phyloP scores from a whole-genome alignment of 164 flowering plant species.

The Houttuynia cordata region DNA sequence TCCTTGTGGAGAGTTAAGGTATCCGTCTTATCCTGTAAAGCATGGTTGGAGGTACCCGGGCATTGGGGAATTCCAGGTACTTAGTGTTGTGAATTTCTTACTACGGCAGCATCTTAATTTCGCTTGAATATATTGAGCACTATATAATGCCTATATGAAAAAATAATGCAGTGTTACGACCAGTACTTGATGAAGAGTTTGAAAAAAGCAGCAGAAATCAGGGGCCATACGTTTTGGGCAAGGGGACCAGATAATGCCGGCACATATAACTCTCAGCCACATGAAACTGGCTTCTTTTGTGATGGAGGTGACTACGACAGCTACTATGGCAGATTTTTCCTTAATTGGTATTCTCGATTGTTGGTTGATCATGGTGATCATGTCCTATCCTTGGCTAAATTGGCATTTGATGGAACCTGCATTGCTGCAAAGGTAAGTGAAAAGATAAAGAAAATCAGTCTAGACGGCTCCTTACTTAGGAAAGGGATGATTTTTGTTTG shows the following conservation, averaged over 20 bases:
- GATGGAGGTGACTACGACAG: constrained; percentile 94
- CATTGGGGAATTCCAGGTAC: constrained; percentile 81
- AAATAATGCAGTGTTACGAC: constrained; percentile 59
- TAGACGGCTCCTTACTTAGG: not conserved
- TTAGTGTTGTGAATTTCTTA: no score
- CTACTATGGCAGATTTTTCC: constrained; percentile 85
- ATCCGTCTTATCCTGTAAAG: constrained; percentile 63
- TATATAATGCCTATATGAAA: not conserved
- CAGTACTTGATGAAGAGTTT: constrained; percentile 62
- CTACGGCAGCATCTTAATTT: no score
- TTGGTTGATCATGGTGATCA: constrained; percentile 73
- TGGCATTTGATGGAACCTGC: constrained; percentile 71
- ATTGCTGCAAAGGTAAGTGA: constrained; percentile 59
- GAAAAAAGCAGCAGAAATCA: constrained; percentile 61
- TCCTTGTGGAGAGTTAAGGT: constrained; percentile 80
- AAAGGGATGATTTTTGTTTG: not conserved
- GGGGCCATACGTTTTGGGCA: constrained; percentile 87
- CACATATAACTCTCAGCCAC: constrained; percentile 68
- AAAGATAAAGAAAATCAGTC: no score
- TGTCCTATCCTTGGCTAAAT: constrained; percentile 67
- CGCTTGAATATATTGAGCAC: not conserved
- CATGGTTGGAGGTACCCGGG: constrained; percentile 81
- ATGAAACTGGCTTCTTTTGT: constrained; percentile 79
- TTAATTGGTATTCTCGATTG: constrained; percentile 70
- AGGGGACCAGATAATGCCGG: constrained; percentile 88